These are phyloP conservation scores for Colletotrichum sp. DNA, from an alignment of 2,329 filamentous ascomycete species.

Conservation along the genomic window DNA sequence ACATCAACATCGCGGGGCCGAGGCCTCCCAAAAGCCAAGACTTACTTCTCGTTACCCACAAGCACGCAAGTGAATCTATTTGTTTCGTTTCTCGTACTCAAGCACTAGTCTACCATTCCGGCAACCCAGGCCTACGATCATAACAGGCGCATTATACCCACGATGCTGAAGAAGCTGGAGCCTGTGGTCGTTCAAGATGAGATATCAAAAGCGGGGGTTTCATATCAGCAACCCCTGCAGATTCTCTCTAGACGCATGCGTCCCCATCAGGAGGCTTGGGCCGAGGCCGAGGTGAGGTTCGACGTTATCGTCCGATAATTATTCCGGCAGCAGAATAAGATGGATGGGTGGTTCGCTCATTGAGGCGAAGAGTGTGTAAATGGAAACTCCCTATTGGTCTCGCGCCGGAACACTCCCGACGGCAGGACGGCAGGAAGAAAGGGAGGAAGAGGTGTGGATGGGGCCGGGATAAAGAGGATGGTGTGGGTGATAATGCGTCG, in stretches of 20 bases:
- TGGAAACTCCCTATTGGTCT: background rate
- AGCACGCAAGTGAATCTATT: background rate
- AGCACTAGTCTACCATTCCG: background rate
- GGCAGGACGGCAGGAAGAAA: background rate
- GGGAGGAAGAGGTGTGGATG: background rate
- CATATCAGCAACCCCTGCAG: background rate
- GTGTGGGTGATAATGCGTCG: background rate
- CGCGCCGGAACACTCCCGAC: background rate
- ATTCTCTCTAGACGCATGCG: background rate
- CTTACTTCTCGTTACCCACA: accelerated
- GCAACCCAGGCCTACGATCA: background rate
- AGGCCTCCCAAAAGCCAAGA: background rate
- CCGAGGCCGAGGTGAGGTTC: background rate
- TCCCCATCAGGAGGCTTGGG: background rate
- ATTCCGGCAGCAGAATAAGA: background rate
- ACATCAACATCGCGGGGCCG: background rate
- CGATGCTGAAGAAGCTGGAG: background rate
- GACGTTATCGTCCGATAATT: background rate
- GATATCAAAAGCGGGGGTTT: background rate
- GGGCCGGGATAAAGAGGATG: background rate
- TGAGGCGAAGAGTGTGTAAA: background rate
- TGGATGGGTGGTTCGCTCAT: background rate
- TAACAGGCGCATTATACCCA: background rate
- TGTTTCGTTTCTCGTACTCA: background rate
- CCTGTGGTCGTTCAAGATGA: background rate